phyloP scores from a whole-genome alignment of 495 filamentous ascomycete genomes.

The Xylaria curta region DNA sequence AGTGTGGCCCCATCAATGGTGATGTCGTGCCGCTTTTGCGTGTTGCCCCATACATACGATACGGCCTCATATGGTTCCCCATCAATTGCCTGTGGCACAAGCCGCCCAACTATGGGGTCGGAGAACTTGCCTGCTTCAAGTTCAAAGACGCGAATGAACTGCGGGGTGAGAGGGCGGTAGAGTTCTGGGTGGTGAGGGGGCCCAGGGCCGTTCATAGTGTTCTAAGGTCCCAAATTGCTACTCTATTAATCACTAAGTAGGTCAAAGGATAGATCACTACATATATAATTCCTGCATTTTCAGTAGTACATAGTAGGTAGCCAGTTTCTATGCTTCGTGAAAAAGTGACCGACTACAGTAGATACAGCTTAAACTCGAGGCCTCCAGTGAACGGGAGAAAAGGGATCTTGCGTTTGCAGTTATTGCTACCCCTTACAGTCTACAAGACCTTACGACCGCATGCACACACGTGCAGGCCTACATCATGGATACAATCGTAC shows the following conservation, averaged over 20 bases:
- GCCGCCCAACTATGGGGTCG: background rate
- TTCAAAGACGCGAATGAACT: background rate
- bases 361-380: background rate
- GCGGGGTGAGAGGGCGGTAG: background rate
- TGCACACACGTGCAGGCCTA: background rate
- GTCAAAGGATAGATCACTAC: too few relatives aligned
- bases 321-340: background rate
- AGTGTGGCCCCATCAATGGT: background rate
- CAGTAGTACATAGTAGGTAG: background rate
- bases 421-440: background rate
- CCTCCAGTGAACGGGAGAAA: background rate
- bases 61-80: background rate
- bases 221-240: background rate
- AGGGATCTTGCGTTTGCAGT: background rate
- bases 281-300: background rate
- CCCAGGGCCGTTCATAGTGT: background rate
- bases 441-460: background rate
- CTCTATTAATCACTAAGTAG: background rate
- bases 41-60: background rate
- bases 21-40: background rate
- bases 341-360: background rate
- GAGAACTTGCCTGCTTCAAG: background rate
- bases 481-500: background rate
- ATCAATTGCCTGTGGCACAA: conserved; percentile 1
- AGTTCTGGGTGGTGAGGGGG: background rate